Evolutionary conservation across 164 flowering plant species (phyloP), one percentile per base, ranked within the genome.

Genomic region (Chloranthus sessilifolius): DNA sequence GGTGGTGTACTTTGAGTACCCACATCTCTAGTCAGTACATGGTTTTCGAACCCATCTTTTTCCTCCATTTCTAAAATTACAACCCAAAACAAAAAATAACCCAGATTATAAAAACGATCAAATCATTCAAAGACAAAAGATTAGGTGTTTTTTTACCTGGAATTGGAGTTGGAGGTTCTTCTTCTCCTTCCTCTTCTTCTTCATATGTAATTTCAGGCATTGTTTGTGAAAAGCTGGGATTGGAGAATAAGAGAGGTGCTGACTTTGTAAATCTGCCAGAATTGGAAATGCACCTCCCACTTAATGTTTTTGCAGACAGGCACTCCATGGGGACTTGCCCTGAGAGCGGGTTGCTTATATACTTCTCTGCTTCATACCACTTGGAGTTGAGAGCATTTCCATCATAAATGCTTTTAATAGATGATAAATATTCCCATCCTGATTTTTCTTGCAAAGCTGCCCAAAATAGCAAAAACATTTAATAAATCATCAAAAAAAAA

Each of bases 291-390:
- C 80, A 76, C 44, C 83, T 62, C 25, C 74, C 85, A 27, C 79
- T 80, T 0, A 79, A 69, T 16, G 94, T 72, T 65, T 78, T 84
- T 4, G 91, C 74, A 34, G 97, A 88, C 49, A 88, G 65, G 65
- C 97, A 88, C 68, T 85, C 88, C 65, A 80, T 34, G 17, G 97
- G 97, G 47, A 88, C 72, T 67, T 88, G 78, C 23, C 97, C 97
- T 52, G 97, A 88, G 5, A 79, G 62, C 6, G 97, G 97, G 46
- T 88, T 88, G 66, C 87, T 72, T 26, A 85, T 88, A 29, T 85
- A 88, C 63, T 71, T 88, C 73, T 88, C 97, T 47, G 97, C 97
- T 52, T 83, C 91, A 62, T 80, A 70, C 97, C 97, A 88, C 52
- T 88, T 88, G 5, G 95, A 82, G 36, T 85, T 74, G 46, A 87